Conservation (phyloP, 2,329 filamentous ascomycete genomes). For the Ophiosphaerella herpotricha region DNA sequence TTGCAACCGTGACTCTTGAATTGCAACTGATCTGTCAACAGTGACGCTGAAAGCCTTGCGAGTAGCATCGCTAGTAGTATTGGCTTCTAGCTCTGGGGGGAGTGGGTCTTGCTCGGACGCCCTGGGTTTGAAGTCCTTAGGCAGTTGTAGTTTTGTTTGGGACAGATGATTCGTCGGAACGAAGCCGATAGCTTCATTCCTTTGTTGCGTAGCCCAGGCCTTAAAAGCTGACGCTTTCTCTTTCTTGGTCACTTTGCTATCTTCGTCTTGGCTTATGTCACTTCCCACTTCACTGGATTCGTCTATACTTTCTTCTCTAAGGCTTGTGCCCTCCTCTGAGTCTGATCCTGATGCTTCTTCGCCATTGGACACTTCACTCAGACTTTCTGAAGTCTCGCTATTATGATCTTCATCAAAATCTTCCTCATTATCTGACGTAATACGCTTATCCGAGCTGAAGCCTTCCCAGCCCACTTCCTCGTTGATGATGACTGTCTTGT, state of each 20-base stretch:
- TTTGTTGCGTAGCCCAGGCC: slow-evolving; percentile 84
- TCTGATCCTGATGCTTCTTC: slow-evolving; percentile 24
- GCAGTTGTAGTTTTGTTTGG: slow-evolving; percentile 50
- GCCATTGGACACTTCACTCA: slow-evolving; percentile 6
- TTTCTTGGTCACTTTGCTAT: slow-evolving; percentile 47
- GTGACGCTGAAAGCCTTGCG: slow-evolving; percentile 78
- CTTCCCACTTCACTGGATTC: slow-evolving; percentile 35
- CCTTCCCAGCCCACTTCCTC: slow-evolving; percentile 65
- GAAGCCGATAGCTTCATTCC: slow-evolving; percentile 81
- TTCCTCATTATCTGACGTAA: slow-evolving; percentile 32
- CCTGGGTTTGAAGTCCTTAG: slow-evolving; percentile 69
- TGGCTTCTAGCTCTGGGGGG: slow-evolving; percentile 65
- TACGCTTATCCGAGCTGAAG: slow-evolving; percentile 58
- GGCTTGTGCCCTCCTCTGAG: too few species aligned
- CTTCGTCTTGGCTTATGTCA: slow-evolving; percentile 39
- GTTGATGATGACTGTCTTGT: slow-evolving; percentile 38
- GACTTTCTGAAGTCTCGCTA: slow-evolving; percentile 12
- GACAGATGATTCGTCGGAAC: slow-evolving; percentile 52
- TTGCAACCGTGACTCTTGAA: slow-evolving; percentile 77
- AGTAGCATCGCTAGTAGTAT: slow-evolving; percentile 60
- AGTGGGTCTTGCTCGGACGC: slow-evolving; percentile 72
- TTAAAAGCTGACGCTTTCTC: slow-evolving; percentile 77
- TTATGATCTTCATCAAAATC: slow-evolving; percentile 3
- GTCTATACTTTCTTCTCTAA: too few species aligned
- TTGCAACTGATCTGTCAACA: slow-evolving; percentile 70